These are phyloP conservation scores for Gynochthodes officinalis DNA, from an alignment of 257 asterid genomes.

Conservation along the genomic window DNA sequence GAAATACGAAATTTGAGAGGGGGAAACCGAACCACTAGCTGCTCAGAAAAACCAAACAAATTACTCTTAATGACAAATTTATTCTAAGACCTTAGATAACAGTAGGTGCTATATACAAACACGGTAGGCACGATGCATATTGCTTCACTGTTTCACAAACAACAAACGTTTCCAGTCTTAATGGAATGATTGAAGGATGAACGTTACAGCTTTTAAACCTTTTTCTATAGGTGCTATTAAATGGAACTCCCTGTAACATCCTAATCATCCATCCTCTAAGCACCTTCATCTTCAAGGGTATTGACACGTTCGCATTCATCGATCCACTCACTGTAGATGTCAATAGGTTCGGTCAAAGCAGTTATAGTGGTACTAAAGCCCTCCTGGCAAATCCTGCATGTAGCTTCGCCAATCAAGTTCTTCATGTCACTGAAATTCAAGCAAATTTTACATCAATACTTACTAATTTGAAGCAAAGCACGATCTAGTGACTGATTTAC, in stretches of 20 bases:
- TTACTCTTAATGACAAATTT: not conserved
- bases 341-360: conserved; percentile 81
- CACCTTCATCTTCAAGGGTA: conserved; percentile 63
- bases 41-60: no score
- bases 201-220: not conserved
- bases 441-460: conserved; percentile 10
- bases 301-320: conserved; percentile 95
- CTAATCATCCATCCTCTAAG: conserved; percentile 14
- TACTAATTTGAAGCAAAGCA: not conserved
- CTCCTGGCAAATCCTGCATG: conserved; percentile 81
- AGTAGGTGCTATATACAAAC: not conserved
- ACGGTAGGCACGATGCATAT: conserved; percentile 4
- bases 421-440: conserved; percentile 71
- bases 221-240: not conserved
- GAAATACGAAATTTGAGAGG: no score
- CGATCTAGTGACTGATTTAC: not conserved
- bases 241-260: not conserved
- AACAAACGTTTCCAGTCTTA: conserved; percentile 2
- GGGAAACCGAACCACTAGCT: no score
- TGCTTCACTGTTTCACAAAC: not conserved
- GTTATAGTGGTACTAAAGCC: conserved; percentile 82
- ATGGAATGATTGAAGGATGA: not conserved
- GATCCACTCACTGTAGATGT: conserved; percentile 94
- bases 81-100: not conserved
- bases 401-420: conserved; percentile 76